A percentile compares a stretch with the other conserved stretches of the same genome.
These are phyloP conservation scores for Mycena crocata DNA, from an alignment of 768 basidiomycete species.

Conservation along the genomic window DNA sequence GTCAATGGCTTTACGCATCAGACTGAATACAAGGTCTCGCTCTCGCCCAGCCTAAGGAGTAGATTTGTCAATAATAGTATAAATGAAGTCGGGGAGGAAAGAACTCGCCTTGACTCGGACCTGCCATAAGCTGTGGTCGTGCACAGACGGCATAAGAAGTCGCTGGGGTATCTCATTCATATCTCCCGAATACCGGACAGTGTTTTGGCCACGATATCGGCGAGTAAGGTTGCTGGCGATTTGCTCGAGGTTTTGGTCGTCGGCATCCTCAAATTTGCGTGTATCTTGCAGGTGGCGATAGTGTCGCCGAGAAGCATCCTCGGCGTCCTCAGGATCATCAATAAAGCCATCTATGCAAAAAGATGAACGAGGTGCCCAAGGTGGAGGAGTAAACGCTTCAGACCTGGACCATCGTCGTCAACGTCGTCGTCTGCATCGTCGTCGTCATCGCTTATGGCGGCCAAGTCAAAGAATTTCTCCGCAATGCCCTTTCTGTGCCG, in stretches of 20 bases:
- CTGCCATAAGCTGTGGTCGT: constrained; percentile 97
- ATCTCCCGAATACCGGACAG: constrained; percentile 87
- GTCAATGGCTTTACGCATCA: constrained; percentile 94
- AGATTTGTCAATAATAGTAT: background rate
- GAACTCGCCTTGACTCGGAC: constrained; percentile 86
- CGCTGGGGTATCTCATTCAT: constrained; percentile 95
- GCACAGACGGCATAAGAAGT: constrained; percentile 94
- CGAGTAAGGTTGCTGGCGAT: constrained; percentile 86
- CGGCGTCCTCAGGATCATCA: constrained; percentile 75
- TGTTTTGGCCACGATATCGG: constrained; percentile 75
- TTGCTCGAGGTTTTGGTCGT: constrained; percentile 83
- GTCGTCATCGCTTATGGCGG: constrained; percentile 96
- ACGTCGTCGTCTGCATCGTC: constrained; percentile 89
- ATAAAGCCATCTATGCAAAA: constrained; percentile 74
- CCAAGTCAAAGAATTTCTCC: constrained; percentile 94
- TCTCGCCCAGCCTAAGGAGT: constrained; percentile 84
- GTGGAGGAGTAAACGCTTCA: constrained; percentile 26
- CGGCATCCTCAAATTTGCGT: constrained; percentile 72
- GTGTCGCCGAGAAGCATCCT: constrained; percentile 67
- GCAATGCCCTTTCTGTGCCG: constrained; percentile 73
- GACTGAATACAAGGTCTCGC: constrained; percentile 91
- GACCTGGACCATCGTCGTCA: constrained; percentile 72
- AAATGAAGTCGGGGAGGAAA: background rate
- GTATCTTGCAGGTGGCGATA: constrained; percentile 77
- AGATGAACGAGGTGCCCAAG: constrained; percentile 12